Conservation (phyloP, 768 basidiomycete species). For the Panellus pusillus region DNA sequence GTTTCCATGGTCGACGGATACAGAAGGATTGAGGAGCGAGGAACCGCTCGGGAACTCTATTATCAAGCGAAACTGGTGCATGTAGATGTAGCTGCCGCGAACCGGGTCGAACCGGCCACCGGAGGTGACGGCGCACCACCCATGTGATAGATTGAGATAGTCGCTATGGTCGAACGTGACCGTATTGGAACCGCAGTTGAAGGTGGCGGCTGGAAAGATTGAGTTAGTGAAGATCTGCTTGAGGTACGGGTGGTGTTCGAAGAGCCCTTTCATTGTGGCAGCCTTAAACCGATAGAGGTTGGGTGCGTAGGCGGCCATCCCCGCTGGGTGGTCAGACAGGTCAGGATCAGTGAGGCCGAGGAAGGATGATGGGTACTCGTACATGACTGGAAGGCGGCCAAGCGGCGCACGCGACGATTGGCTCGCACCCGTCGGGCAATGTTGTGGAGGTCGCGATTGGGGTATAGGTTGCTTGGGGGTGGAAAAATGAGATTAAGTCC, state of each 20-base stretch:
- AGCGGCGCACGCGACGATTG: no score
- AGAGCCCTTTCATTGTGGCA: no score
- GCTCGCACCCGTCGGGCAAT: no score
- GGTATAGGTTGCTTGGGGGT: no score
- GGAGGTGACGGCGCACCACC: constrained; percentile 19
- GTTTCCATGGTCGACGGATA: constrained; percentile 17
- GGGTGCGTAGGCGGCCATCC: constrained; percentile 4
- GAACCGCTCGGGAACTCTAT: constrained; percentile 4
- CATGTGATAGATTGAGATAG: constrained; percentile 3
- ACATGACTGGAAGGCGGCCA: background rate
- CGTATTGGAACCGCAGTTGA: constrained; percentile 19
- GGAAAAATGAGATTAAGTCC: no score
- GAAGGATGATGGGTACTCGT: background rate
- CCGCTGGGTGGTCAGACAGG: background rate
- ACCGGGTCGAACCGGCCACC: constrained; percentile 11
- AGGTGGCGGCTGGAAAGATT: constrained; percentile 13
- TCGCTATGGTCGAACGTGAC: constrained; percentile 14
- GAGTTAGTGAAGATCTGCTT: constrained; percentile 11
- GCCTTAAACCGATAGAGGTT: constrained; percentile 5
- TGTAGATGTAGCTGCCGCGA: constrained; percentile 22
- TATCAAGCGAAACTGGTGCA: constrained; percentile 20
- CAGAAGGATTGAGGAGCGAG: constrained; percentile 23
- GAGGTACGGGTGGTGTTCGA: constrained; percentile 4
- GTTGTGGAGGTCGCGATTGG: no score
- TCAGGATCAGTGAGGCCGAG: background rate